Conservation (phyloP, 768 basidiomycete species). For the Calocera cornea region DNA sequence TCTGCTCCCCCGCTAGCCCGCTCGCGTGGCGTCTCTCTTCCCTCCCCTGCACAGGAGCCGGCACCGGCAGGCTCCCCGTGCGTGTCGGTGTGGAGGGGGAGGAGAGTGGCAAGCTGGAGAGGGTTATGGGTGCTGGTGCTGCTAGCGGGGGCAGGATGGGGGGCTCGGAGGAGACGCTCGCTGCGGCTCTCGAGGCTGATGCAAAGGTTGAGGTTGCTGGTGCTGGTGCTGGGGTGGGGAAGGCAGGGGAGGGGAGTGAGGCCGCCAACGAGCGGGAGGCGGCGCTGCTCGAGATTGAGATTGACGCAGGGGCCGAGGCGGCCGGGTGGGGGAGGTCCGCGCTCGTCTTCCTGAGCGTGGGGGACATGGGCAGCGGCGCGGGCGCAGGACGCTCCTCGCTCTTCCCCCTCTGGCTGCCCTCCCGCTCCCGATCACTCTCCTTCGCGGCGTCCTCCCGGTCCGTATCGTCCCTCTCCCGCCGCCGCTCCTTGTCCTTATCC, state of each 20-base stretch:
- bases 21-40: too few relatives aligned
- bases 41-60: slow-evolving; percentile 28
- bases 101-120: not conserved
- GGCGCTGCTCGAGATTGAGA: not conserved
- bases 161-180: not conserved
- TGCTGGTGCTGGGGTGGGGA: slow-evolving; percentile 26
- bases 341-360: not conserved
- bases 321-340: not conserved
- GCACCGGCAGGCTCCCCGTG: slow-evolving; percentile 19
- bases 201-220: slow-evolving; percentile 4
- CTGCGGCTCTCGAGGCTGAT: not conserved
- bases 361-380: too few relatives aligned
- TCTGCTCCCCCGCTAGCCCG: too few relatives aligned
- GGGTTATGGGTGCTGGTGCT: not conserved
- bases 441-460: not conserved
- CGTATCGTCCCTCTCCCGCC: not conserved
- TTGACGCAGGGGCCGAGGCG: not conserved
- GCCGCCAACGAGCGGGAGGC: not conserved
- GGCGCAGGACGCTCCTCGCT: not conserved
- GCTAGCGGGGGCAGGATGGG: slow-evolving; percentile 7
- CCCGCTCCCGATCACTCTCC: not conserved
- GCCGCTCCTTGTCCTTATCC: not conserved
- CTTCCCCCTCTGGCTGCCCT: not conserved
- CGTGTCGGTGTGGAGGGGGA: not conserved
- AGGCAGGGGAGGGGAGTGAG: slow-evolving; percentile 27